Conservation (phyloP, 2,329 filamentous ascomycete genomes). For the Ceratocystis harringtonii region DNA sequence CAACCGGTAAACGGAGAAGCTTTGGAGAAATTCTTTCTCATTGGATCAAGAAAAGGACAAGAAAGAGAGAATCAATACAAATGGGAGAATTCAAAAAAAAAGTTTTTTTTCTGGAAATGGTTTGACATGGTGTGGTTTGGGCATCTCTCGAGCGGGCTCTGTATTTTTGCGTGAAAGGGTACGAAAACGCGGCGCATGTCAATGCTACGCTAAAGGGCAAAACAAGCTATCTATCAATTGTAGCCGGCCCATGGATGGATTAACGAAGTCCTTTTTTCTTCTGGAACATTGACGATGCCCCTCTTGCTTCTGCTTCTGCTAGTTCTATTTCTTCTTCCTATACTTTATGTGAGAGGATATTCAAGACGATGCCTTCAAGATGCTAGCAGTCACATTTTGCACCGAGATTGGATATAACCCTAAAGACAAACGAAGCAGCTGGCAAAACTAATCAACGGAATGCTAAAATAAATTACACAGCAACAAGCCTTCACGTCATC, state of each 20-base stretch:
- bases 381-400: neutral
- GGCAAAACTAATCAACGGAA: too few relatives aligned
- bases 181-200: conserved; percentile 31
- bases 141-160: conserved; percentile 31
- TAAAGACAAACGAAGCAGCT: too few relatives aligned
- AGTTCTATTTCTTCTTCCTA: neutral
- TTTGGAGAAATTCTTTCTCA: conserved; percentile 24
- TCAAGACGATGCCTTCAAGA: neutral
- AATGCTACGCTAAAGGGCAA: conserved; percentile 28
- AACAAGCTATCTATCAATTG: conserved; percentile 31
- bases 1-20: conserved; percentile 73
- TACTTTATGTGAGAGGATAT: too few relatives aligned
- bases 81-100: conserved; percentile 18
- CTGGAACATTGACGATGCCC: neutral
- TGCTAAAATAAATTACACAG: too few relatives aligned
- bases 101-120: conserved; percentile 22
- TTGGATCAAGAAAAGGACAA: conserved; percentile 21
- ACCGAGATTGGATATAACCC: too few relatives aligned
- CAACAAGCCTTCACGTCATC: too few relatives aligned
- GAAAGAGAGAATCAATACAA: conserved; percentile 19
- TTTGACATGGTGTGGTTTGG: conserved; percentile 31
- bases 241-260: conserved; percentile 14
- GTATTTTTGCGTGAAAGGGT: conserved; percentile 33
- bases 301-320: neutral
- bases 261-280: conserved; percentile 16